phyloP scores from a whole-genome alignment of 257 asterid species.

The Solanum virginianum region DNA sequence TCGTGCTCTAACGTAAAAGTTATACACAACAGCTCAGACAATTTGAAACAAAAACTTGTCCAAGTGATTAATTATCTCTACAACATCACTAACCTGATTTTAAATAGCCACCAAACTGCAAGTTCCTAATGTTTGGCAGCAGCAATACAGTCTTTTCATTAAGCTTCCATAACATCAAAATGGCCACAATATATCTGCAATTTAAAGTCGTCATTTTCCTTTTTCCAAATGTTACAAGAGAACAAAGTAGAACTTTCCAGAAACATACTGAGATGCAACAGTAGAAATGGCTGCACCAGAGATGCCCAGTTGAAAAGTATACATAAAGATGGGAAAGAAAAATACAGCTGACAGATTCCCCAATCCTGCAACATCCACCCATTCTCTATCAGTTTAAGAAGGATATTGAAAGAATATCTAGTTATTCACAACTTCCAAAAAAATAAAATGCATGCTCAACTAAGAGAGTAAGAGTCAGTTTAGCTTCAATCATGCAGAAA shows the following conservation, averaged over 20 bases:
- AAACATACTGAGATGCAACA: constrained; percentile 32
- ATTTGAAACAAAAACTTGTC: background rate
- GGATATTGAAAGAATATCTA: background rate
- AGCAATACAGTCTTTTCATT: constrained; percentile 18
- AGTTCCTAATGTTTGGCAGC: constrained; percentile 16
- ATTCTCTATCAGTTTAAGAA: background rate
- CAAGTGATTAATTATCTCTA: background rate
- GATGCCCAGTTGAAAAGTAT: constrained; percentile 21
- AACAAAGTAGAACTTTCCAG: background rate
- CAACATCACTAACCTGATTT: constrained; percentile 21
- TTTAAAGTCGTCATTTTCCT: background rate
- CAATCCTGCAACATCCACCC: constrained; percentile 14
- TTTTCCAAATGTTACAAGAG: background rate
- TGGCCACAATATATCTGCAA: constrained; percentile 31
- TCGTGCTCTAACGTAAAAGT: background rate
- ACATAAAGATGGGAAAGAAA: constrained; percentile 28
- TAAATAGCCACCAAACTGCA: constrained; percentile 25
- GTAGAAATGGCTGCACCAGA: constrained; percentile 39
- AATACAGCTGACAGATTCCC: constrained; percentile 27
- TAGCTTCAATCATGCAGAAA: background rate
- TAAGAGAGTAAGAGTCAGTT: background rate
- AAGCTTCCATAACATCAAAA: constrained; percentile 29
- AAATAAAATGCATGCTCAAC: background rate
- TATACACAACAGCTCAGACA: background rate
- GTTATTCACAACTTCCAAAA: background rate